Conservation (phyloP, 2,329 filamentous ascomycete species). For the Penicillium sp. region DNA sequence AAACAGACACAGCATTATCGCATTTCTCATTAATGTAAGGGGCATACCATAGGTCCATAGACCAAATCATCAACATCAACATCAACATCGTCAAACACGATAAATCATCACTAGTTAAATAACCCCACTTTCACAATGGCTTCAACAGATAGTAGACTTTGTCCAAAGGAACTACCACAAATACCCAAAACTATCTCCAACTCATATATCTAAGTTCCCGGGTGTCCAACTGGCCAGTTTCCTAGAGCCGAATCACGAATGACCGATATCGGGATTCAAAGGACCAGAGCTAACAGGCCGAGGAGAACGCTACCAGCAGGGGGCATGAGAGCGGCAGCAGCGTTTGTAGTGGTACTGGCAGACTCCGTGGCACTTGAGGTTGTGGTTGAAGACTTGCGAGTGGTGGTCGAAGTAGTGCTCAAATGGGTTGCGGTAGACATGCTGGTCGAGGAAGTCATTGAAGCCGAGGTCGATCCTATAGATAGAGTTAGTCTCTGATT, state of each 20-base stretch:
- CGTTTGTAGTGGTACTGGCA: conserved; percentile 23
- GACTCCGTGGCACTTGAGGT: conserved; percentile 23
- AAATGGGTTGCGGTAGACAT: conserved; percentile 17
- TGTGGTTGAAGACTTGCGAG: conserved; percentile 14
- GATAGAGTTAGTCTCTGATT: conserved; percentile 6
- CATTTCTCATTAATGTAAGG: conserved; percentile 12
- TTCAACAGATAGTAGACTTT: background rate
- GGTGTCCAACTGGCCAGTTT: background rate
- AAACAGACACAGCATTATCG: conserved; percentile 5
- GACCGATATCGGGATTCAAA: conserved; percentile 15
- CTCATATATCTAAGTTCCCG: background rate
- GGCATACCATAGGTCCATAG: conserved; percentile 6
- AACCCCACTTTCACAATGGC: background rate
- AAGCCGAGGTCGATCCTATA: conserved; percentile 8
- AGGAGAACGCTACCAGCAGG: conserved; percentile 31
- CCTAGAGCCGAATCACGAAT: background rate
- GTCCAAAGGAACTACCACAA: background rate
- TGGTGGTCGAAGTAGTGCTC: conserved; percentile 20
- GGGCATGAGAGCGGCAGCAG: conserved; percentile 25
- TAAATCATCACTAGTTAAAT: background rate
- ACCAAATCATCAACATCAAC: conserved; percentile 4
- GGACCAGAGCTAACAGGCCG: conserved; percentile 25
- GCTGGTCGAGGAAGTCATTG: background rate
- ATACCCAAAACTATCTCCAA: background rate
- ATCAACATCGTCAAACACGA: conserved; percentile 7